phyloP scores from a whole-genome alignment of 2,329 filamentous ascomycete genomes.

The Chaetomium strumarium region DNA sequence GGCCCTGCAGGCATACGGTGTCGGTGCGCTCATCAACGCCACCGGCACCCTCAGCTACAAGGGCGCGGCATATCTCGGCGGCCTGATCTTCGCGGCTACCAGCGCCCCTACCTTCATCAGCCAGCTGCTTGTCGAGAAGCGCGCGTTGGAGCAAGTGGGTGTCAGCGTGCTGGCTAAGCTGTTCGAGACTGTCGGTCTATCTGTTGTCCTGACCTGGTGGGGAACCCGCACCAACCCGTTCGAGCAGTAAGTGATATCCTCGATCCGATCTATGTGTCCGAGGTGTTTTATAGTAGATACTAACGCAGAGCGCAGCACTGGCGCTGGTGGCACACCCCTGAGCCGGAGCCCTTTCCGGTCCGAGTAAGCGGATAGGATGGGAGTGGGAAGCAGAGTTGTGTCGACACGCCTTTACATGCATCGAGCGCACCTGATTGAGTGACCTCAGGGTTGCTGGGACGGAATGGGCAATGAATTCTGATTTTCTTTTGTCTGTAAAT shows the following conservation, averaged over 20 bases:
- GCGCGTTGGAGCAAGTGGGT: constrained; percentile 82
- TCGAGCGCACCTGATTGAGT: constrained; percentile 16
- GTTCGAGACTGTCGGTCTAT: constrained; percentile 88
- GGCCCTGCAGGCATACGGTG: constrained; percentile 81
- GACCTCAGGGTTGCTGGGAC: constrained; percentile 13
- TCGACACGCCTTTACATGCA: constrained; percentile 10
- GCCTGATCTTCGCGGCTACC: constrained; percentile 85
- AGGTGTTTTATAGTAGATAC: not conserved
- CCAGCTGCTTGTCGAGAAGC: constrained; percentile 86
- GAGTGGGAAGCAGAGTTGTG: not conserved
- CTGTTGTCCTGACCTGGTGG: constrained; percentile 94
- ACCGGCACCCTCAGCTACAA: constrained; percentile 95
- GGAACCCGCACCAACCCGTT: constrained; percentile 92
- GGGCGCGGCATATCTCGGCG: constrained; percentile 89
- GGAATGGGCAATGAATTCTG: constrained; percentile 7
- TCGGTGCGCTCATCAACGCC: constrained; percentile 86
- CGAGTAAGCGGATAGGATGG: constrained; percentile 20
- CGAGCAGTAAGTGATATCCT: constrained; percentile 49
- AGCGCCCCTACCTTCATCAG: constrained; percentile 80
- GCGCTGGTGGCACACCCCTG: constrained; percentile 23
- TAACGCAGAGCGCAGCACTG: constrained; percentile 18
- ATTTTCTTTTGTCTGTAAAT: constrained; percentile 17
- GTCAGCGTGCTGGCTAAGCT: constrained; percentile 78
- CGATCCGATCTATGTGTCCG: not conserved
- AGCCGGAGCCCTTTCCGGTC: constrained; percentile 25